Evolutionary conservation across 2,329 filamentous ascomycete genomes (phyloP).

Genomic region (Aureobasidium sp.): DNA sequence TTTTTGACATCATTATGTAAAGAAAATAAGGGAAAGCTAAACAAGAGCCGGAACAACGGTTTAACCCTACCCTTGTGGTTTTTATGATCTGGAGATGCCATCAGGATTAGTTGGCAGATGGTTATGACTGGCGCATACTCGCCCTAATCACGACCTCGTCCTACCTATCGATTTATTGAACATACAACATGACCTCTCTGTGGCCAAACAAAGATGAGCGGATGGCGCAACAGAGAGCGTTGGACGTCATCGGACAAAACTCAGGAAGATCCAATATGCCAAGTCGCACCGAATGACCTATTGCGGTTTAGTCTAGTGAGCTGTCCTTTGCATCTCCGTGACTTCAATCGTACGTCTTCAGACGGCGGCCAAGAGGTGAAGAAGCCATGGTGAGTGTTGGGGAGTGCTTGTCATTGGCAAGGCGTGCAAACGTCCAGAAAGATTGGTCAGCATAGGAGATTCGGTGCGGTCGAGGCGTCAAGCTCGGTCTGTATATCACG

Average conservation of each 20-base stretch:
- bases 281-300: constrained; percentile 8
- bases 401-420: background rate
- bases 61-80: background rate
- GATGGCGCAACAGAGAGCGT: background rate
- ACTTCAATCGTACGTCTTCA: background rate
- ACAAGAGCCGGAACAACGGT: constrained; percentile 1
- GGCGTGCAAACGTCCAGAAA: background rate
- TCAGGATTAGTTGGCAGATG: background rate
- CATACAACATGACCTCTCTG: background rate
- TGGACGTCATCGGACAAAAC: constrained; percentile 1
- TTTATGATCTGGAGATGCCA: background rate
- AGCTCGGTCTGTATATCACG: background rate
- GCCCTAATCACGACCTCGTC: background rate
- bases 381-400: background rate
- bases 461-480: background rate
- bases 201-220: background rate
- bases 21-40: background rate
- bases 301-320: background rate
- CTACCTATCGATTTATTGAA: background rate
- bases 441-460: background rate
- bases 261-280: constrained; percentile 2
- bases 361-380: background rate
- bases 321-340: background rate
- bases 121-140: background rate
- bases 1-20: constrained; percentile 16